These are phyloP conservation scores for Nephromyces sp. DNA, from an alignment of 169 alveolate genomes.

Conservation along the genomic window DNA sequence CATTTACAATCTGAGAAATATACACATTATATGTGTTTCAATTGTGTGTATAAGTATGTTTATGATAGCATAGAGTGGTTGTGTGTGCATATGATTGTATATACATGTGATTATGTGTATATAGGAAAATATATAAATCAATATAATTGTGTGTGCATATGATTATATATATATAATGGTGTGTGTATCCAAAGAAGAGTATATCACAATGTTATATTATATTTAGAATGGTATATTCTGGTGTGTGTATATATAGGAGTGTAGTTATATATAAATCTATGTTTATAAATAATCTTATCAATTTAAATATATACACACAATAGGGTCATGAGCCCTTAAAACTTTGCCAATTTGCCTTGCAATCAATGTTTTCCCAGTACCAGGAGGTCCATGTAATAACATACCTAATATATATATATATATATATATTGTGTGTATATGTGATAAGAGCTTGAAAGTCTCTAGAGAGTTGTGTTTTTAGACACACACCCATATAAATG, in stretches of 20 bases:
- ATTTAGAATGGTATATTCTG: not conserved
- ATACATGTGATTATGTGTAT: too few relatives aligned
- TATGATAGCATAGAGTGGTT: too few relatives aligned
- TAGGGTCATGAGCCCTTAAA: constrained; percentile 87
- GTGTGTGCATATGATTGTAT: too few relatives aligned
- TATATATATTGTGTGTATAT: too few relatives aligned
- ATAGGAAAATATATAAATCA: too few relatives aligned
- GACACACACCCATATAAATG: not conserved
- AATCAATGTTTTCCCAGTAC: constrained; percentile 99
- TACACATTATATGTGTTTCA: not conserved
- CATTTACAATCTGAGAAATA: constrained; percentile 54
- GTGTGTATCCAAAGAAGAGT: too few relatives aligned
- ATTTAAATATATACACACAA: constrained; percentile 43
- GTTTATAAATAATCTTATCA: too few relatives aligned
- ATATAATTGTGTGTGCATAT: too few relatives aligned
- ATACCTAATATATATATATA: constrained; percentile 58
- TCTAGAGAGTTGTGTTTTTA: not conserved
- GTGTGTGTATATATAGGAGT: too few relatives aligned
- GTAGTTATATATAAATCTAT: too few relatives aligned
- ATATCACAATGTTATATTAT: not conserved
- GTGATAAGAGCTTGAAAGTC: not conserved
- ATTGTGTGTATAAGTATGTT: too few relatives aligned
- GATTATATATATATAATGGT: too few relatives aligned
- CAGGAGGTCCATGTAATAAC: constrained; percentile 99
- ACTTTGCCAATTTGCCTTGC: constrained; percentile 97